Percentiles rank a stretch among this genome's conserved stretches.
Conservation (phyloP, 495 filamentous ascomycete genomes). For the Peziza echinospora region DNA sequence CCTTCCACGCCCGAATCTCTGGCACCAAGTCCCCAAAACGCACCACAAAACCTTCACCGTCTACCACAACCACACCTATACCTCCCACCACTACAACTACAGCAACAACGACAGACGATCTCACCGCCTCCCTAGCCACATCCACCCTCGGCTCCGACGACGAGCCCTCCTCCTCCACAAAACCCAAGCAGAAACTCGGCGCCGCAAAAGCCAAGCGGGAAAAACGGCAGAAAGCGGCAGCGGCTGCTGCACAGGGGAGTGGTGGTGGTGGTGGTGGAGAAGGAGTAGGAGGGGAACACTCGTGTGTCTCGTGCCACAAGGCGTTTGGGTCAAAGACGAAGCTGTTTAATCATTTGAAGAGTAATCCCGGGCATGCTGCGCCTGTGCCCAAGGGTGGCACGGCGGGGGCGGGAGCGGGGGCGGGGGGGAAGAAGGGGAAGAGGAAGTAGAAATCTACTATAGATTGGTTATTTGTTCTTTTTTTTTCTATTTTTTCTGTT, state of each 20-base stretch:
- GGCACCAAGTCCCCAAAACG: too few relatives aligned
- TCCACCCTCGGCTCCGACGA: neutral
- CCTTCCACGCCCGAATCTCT: conserved; percentile 8
- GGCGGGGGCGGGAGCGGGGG: conserved; percentile 16
- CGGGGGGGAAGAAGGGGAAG: conserved; percentile 17
- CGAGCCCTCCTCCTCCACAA: neutral
- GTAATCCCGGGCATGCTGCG: conserved; percentile 35
- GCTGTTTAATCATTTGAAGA: conserved; percentile 53
- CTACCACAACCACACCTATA: conserved; percentile 2
- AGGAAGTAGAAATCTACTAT: conserved; percentile 2
- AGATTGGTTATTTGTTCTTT: too few relatives aligned
- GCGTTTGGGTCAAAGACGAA: conserved; percentile 44
- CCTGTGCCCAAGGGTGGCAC: conserved; percentile 21
- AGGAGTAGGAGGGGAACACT: conserved; percentile 19
- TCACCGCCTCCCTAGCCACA: neutral
- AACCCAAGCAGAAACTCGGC: conserved; percentile 33
- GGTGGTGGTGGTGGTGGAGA: conserved; percentile 14
- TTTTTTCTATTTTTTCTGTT: too few relatives aligned
- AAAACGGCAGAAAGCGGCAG: conserved; percentile 45
- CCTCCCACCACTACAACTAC: conserved; percentile 3
- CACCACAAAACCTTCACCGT: conserved; percentile 3
- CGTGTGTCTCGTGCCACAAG: conserved; percentile 39
- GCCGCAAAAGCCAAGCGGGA: conserved; percentile 78
- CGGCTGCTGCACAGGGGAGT: conserved; percentile 20
- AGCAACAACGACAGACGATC: neutral